Conservation (phyloP, 352 stramenopile genomes). For the Pythium dissotocum region DNA sequence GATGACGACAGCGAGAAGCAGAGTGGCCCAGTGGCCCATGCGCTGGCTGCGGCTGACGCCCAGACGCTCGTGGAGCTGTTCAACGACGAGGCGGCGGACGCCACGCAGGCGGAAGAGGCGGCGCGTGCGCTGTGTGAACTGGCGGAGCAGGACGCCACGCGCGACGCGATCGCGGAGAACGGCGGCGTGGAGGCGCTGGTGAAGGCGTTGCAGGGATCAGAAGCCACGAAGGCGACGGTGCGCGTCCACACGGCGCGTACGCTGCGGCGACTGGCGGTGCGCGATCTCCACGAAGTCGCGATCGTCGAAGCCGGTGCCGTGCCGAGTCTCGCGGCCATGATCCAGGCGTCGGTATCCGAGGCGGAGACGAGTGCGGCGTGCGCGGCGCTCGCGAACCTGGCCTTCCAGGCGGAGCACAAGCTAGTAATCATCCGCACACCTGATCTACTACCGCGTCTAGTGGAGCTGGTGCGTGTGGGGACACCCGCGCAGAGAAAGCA, state of each 20-base stretch:
- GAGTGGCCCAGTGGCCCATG: neutral
- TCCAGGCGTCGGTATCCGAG: neutral
- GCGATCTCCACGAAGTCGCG: conserved; percentile 7
- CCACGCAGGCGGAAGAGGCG: conserved; percentile 5
- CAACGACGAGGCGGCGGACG: neutral
- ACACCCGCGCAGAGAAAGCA: conserved; percentile 11
- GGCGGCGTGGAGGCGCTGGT: neutral
- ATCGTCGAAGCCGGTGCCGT: conserved; percentile 13
- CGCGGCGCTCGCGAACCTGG: conserved; percentile 13
- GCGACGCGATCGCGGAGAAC: neutral
- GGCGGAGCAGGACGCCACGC: conserved; percentile 2
- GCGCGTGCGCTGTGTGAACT: conserved; percentile 8
- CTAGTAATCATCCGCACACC: neutral
- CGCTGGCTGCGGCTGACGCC: neutral
- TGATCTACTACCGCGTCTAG: neutral
- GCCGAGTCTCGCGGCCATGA: neutral
- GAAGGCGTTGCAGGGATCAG: neutral
- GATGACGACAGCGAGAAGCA: neutral
- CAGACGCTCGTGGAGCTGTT: neutral
- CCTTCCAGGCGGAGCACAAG: conserved; percentile 15
- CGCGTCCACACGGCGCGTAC: neutral
- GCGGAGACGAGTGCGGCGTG: conserved; percentile 2
- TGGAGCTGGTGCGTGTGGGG: neutral
- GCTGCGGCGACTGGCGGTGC: conserved; percentile 9
- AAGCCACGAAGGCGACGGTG: neutral